Evolutionary conservation across 2,329 filamentous ascomycete genomes (phyloP).

Genomic region (Pyrenochaeta sp.): DNA sequence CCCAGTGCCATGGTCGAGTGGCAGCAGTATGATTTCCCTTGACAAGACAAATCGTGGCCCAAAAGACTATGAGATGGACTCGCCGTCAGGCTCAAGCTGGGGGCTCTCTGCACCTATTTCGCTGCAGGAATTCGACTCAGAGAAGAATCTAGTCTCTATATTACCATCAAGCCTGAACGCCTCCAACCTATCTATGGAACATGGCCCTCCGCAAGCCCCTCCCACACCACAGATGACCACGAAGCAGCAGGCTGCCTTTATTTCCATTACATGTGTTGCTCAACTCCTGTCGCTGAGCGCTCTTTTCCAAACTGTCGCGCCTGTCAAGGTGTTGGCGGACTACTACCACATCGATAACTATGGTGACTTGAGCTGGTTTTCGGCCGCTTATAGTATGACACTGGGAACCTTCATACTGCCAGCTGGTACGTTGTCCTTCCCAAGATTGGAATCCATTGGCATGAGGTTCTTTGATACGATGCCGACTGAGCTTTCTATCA

Average conservation of each 20-base stretch:
- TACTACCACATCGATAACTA: slow-evolving; percentile 50
- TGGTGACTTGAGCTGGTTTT: slow-evolving; percentile 51
- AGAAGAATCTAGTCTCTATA: neutral
- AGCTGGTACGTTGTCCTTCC: slow-evolving; percentile 33
- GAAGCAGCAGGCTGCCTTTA: slow-evolving; percentile 25
- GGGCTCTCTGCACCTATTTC: neutral
- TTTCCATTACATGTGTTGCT: slow-evolving; percentile 31
- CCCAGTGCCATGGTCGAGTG: no score
- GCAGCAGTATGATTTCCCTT: no score
- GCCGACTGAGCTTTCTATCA: no score
- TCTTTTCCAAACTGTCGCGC: slow-evolving; percentile 46
- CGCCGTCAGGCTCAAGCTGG: neutral
- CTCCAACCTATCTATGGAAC: neutral
- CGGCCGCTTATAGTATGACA: slow-evolving; percentile 57
- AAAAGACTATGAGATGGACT: no score
- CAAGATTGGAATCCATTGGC: no score
- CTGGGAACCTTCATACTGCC: slow-evolving; percentile 60
- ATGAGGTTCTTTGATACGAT: no score
- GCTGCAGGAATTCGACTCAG: neutral
- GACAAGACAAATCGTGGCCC: no score
- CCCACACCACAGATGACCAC: slow-evolving; percentile 5
- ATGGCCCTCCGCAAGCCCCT: neutral
- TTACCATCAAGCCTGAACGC: neutral
- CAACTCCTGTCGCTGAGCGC: slow-evolving; percentile 55
- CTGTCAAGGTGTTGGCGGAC: slow-evolving; percentile 51